Evolutionary conservation across 1,284 basidiomycete genomes (phyloP).

Genomic region (Ustilago crameri): DNA sequence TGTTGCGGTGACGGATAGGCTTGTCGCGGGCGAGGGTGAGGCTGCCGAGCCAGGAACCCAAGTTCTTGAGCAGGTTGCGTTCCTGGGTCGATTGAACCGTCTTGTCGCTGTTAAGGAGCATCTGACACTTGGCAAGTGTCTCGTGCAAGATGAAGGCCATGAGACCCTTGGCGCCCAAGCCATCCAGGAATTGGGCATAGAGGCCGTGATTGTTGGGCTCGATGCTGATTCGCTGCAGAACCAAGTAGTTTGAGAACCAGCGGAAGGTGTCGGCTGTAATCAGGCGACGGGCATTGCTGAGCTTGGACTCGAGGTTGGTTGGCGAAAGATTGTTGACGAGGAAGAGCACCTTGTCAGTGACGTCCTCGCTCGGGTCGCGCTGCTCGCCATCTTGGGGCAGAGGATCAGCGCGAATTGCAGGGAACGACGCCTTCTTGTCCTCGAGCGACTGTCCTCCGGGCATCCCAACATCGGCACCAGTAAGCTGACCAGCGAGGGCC

Average conservation of each 20-base stretch:
- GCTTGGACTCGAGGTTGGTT: conserved; percentile 84
- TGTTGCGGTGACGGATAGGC: conserved; percentile 90
- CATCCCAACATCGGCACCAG: conserved; percentile 32
- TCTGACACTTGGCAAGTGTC: conserved; percentile 81
- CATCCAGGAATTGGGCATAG: conserved; percentile 91
- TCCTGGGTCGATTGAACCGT: conserved; percentile 85
- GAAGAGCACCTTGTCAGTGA: conserved; percentile 94
- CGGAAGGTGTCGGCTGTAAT: conserved; percentile 68
- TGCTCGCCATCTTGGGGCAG: conserved; percentile 67
- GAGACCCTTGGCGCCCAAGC: conserved; percentile 70
- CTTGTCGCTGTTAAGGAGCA: conserved; percentile 91
- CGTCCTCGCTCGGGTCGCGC: conserved; percentile 80
- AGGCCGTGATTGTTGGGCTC: conserved; percentile 97
- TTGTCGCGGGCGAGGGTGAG: conserved; percentile 91
- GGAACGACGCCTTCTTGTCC: conserved; percentile 69
- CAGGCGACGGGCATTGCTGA: conserved; percentile 54
- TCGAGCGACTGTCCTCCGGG: conserved; percentile 37
- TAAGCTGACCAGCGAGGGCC: conserved; percentile 47
- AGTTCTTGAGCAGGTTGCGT: conserved; percentile 88
- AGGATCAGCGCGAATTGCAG: conserved; percentile 67
- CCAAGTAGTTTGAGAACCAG: conserved; percentile 98
- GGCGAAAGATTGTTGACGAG: conserved; percentile 98
- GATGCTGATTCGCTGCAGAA: conserved; percentile 92
- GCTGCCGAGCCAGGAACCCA: conserved; percentile 92
- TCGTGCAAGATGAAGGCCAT: conserved; percentile 83